Percentiles rank a stretch among this genome's conserved stretches.
These are phyloP conservation scores for Xanthoceras sorbifolium DNA, from an alignment of 345 rosid species.

Conservation along the genomic window DNA sequence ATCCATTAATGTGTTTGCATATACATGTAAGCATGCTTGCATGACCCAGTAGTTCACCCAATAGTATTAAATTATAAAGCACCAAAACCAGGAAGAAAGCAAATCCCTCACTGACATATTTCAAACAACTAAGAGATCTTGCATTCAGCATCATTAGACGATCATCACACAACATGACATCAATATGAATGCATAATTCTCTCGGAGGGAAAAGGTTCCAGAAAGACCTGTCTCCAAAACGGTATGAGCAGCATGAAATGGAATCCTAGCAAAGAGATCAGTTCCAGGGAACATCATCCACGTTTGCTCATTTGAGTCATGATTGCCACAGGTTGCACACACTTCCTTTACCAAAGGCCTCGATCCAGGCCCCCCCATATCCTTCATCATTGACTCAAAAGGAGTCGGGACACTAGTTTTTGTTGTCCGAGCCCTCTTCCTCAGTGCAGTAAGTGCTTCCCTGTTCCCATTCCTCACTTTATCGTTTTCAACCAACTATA, in stretches of 20 bases:
- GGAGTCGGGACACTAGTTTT: constrained; percentile 65
- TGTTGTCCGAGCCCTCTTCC: constrained; percentile 79
- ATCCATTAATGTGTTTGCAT: neutral
- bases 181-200: neutral
- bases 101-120: too few species aligned
- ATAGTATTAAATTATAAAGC: neutral
- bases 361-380: constrained; percentile 40
- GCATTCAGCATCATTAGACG: neutral
- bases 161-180: neutral
- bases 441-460: constrained; percentile 75
- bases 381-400: constrained; percentile 81
- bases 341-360: constrained; percentile 74
- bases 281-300: constrained; percentile 89
- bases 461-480: constrained; percentile 71
- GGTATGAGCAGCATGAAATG: constrained; percentile 82
- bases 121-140: neutral
- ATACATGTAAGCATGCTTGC: neutral
- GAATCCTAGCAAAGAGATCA: constrained; percentile 68
- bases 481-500: constrained; percentile 76
- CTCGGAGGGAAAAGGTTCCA: constrained; percentile 10
- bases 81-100: neutral
- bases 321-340: constrained; percentile 75
- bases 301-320: constrained; percentile 60
- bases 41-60: neutral
- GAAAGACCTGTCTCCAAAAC: constrained; percentile 69